phyloP scores from a whole-genome alignment of 2,329 filamentous ascomycete species.

The Coniochaeta pulveracea region DNA sequence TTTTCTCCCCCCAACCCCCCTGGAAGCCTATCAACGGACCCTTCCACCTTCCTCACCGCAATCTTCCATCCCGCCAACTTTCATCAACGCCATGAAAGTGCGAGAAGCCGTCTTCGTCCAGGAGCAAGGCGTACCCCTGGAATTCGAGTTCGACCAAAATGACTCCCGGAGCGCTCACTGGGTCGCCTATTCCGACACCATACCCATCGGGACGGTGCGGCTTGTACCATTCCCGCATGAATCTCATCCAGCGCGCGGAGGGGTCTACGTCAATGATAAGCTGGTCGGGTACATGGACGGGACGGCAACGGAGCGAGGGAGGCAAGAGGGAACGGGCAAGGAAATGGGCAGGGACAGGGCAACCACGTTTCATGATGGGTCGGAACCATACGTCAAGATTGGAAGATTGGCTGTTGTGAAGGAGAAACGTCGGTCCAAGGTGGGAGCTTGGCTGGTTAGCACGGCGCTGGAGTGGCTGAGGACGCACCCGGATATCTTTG shows the following conservation, averaged over 20 bases:
- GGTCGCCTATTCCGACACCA: constrained; percentile 67
- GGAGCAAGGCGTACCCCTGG: constrained; percentile 46
- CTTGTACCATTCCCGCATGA: constrained; percentile 72
- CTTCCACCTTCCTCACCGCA: too few relatives aligned
- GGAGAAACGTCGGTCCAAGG: constrained; percentile 51
- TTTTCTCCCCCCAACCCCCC: constrained; percentile 25
- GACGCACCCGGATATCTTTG: constrained; percentile 44
- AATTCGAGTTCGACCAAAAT: constrained; percentile 71
- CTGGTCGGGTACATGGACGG: too few relatives aligned
- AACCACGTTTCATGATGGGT: constrained; percentile 43
- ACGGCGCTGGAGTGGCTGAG: constrained; percentile 57
- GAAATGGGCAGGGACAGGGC: constrained; percentile 29
- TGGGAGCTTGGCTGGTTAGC: constrained; percentile 56
- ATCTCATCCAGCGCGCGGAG: constrained; percentile 45
- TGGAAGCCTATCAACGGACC: too few relatives aligned
- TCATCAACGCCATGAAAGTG: constrained; percentile 53
- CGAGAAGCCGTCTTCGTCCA: constrained; percentile 48
- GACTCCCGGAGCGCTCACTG: constrained; percentile 75
- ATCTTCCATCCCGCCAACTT: constrained; percentile 42
- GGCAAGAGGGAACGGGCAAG: too few relatives aligned
- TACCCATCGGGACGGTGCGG: constrained; percentile 64
- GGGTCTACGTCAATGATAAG: constrained; percentile 32
- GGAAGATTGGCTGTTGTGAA: constrained; percentile 63
- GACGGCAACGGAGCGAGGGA: too few relatives aligned
- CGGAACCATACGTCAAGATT: constrained; percentile 73